Percentiles rank a stretch among this genome's conserved stretches.
These are phyloP conservation scores for Rosa persica DNA, from an alignment of 306 rosid species.

Conservation along the genomic window DNA sequence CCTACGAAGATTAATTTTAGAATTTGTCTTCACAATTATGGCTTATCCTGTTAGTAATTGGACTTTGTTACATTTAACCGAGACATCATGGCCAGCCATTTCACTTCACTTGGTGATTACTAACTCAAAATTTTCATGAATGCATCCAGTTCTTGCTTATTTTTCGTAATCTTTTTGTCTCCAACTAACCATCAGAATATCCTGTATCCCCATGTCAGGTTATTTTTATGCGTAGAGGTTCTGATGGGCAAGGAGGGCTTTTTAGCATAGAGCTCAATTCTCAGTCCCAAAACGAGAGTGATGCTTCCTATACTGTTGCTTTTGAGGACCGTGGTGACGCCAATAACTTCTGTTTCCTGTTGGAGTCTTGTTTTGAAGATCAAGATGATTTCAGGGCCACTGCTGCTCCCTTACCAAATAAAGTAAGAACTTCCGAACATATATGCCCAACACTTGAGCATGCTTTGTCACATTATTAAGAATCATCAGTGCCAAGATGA, in stretches of 20 bases:
- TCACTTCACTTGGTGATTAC: not conserved
- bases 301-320: constrained; percentile 59
- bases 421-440: constrained; percentile 38
- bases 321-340: constrained; percentile 79
- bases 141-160: not conserved
- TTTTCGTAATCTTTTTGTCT: constrained; percentile 11
- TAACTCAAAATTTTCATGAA: not conserved
- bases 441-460: not conserved
- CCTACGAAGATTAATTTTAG: not conserved
- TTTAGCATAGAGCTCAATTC: constrained; percentile 48
- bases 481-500: not conserved
- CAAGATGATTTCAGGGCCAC: constrained; percentile 64
- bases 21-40: not conserved
- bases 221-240: constrained; percentile 60
- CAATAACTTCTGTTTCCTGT: constrained; percentile 67
- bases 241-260: constrained; percentile 53
- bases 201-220: constrained; percentile 44
- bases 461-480: not conserved
- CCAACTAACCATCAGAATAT: constrained; percentile 18
- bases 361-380: constrained; percentile 72
- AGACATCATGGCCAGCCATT: constrained; percentile 3
- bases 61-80: not conserved
- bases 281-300: constrained; percentile 34
- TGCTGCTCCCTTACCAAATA: constrained; percentile 58
- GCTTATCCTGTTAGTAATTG: not conserved